Conservation (phyloP, 164 flowering plant genomes). For the Umbilicus rupestris region DNA sequence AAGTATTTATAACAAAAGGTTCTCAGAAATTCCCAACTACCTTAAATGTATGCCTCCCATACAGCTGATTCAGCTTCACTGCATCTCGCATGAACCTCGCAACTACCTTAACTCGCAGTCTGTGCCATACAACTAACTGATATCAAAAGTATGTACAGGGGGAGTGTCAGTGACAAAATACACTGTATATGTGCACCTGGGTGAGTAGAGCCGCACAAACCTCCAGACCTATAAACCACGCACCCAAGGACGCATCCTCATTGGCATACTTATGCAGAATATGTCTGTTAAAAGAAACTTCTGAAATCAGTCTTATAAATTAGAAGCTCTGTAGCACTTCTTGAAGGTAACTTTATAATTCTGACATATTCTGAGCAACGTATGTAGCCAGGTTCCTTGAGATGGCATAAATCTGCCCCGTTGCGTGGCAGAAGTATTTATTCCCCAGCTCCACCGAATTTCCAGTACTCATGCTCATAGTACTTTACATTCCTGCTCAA, state of each 20-base stretch:
- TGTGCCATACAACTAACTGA: slow-evolving; percentile 6
- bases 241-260: slow-evolving; percentile 74
- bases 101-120: too few relatives aligned
- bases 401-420: slow-evolving; percentile 85
- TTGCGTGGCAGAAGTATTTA: slow-evolving; percentile 90
- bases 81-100: slow-evolving; percentile 44
- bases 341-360: too few relatives aligned
- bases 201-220: slow-evolving; percentile 83
- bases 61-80: slow-evolving; percentile 69
- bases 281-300: slow-evolving; percentile 24
- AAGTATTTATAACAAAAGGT: not conserved
- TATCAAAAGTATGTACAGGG: not conserved
- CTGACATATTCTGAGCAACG: slow-evolving; percentile 60
- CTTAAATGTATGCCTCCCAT: slow-evolving; percentile 29
- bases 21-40: not conserved
- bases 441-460: slow-evolving; percentile 90
- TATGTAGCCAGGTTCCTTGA: slow-evolving; percentile 78
- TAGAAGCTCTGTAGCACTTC: too few relatives aligned
- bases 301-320: not conserved
- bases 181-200: slow-evolving; percentile 35
- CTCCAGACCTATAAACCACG: slow-evolving; percentile 75
- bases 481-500: slow-evolving; percentile 58
- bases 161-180: not conserved
- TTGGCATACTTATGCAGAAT: slow-evolving; percentile 71
- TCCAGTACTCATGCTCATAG: slow-evolving; percentile 84